phyloP scores from a whole-genome alignment of 208 protist species.

The Crithidia bombi region DNA sequence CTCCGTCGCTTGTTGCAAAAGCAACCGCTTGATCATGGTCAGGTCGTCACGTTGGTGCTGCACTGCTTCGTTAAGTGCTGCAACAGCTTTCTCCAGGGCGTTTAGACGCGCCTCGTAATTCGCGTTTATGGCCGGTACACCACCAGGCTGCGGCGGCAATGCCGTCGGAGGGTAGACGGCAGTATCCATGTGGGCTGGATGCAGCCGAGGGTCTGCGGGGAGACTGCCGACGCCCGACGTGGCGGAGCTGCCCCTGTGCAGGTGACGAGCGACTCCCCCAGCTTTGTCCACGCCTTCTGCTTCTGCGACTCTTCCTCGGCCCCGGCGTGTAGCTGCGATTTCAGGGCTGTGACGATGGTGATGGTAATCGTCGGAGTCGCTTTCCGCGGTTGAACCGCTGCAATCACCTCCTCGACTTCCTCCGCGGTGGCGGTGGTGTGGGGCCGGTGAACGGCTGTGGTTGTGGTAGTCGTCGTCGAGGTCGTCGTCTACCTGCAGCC shows the following conservation, averaged over 20 bases:
- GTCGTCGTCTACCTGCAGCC: neutral
- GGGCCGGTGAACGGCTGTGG: neutral
- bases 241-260: constrained; percentile 4
- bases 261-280: neutral
- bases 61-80: constrained; percentile 75
- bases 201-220: neutral
- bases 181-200: neutral
- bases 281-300: neutral
- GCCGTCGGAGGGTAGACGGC: neutral
- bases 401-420: no score
- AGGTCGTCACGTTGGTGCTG: constrained; percentile 87
- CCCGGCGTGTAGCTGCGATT: neutral
- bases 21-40: constrained; percentile 82
- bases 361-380: neutral
- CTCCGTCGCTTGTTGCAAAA: constrained; percentile 78
- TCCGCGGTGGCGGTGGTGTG: neutral
- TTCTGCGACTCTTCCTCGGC: neutral
- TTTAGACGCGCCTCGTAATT: constrained; percentile 55
- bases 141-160: neutral
- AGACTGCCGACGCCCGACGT: neutral
- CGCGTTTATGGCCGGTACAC: neutral
- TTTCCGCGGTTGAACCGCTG: neutral
- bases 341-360: neutral
- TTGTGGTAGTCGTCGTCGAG: neutral
- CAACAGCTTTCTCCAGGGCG: constrained; percentile 73